Base-by-base conservation (phyloP, 2,329 filamentous ascomycete genomes). In the Claviceps spartinae region DNA sequence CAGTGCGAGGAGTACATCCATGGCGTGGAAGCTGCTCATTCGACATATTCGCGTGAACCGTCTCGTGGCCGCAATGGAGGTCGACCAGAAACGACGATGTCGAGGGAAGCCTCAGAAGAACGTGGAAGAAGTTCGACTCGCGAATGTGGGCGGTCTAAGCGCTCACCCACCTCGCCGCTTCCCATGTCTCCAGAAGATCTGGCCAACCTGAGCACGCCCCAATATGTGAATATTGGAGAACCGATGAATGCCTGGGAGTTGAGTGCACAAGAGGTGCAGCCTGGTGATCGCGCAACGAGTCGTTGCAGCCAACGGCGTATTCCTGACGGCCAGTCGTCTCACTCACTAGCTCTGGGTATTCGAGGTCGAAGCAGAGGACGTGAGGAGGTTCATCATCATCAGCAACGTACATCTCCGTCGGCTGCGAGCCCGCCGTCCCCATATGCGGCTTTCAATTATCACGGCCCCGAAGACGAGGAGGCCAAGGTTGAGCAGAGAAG, bases 111-210 rank as follows among this genome's bases (percentile, higher is more conserved):
- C 11, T 88, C 87, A 0, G 79, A 84, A 57, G 84, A 85, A 43
- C 81, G 86, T 53, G 86, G 86, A 20, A 78, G 86, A 55, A 76
- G 76, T 24, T 71, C 77, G 13, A 75, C 78, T 45, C 78, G 83
- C 22, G 84, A 82, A 57, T 88, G 75, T 53, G 69, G 85, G 56
- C 85, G 82, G 62, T 80, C 85, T 18, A 95, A 95, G 68, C 78
- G 86, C 22, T 96, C 91, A 1, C 91, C 91, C 1, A 94, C 88
- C 2, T 96, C 91, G 0, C 91, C 91, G 0, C 78, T 95, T 2
- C 88, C 90, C 3, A 96, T 96, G 90, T 95, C 90, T 3, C 89
- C 89, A 0, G 88, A 95, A 60, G 89, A 96, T 60, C 65, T 87
- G 54, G 79, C 81, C 61, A 83, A 78, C 58, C 67, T 85, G 48